Evolutionary conservation across 176 grass and related monocot species (phyloP), one percentile per base, ranked within the genome.

Genomic region (Avena insularis): DNA sequence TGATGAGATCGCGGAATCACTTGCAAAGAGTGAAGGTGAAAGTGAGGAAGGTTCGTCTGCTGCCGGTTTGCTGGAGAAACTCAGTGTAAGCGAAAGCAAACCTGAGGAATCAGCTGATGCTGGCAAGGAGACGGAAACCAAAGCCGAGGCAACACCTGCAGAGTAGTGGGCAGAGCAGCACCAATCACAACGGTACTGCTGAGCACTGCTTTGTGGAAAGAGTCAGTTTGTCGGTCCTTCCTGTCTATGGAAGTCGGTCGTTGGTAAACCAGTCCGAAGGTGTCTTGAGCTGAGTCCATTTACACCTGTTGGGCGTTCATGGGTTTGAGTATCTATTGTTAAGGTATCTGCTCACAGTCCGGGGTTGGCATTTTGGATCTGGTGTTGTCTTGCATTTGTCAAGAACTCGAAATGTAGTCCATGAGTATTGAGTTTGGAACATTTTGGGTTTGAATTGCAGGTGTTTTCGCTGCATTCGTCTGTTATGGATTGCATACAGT

Each of bases 1-100:
- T 20, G 93, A 95, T 1, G 91, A 89, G 35, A 91, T 95, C 65
- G 76, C 86, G 1, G 93, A 92, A n/a, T 87, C 84, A 6, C 70
- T 89, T 40, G 17, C 72, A 19, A 91, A 89, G 77, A 62, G 11
- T 0, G 88, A 91, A 69, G 84, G 80, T 12, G 86, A 92, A 83
- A 83, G 27, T 6, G 53, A 87, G 29, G 84, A 87, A 69, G 63
- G 48, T 64, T 90, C 88, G 0, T 84, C 93, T 0, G 75, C 86
- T 3, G 86, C 86, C 9, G 84, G 65, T 53, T 68, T 92, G 20
- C 57, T 92, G 46, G 93, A 95, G 81, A 92, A 93, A 51, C 89
- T 95, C 17, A 91, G 74, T 4, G 91, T 95, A 8, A 86, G 68
- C 2, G 89, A 84, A 83, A 84, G 40, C 43, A 93, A 91, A 65